Percentiles rank a stretch among this genome's conserved stretches.
Conservation (phyloP, 2,329 filamentous ascomycete genomes). For the Penicillium sp. region DNA sequence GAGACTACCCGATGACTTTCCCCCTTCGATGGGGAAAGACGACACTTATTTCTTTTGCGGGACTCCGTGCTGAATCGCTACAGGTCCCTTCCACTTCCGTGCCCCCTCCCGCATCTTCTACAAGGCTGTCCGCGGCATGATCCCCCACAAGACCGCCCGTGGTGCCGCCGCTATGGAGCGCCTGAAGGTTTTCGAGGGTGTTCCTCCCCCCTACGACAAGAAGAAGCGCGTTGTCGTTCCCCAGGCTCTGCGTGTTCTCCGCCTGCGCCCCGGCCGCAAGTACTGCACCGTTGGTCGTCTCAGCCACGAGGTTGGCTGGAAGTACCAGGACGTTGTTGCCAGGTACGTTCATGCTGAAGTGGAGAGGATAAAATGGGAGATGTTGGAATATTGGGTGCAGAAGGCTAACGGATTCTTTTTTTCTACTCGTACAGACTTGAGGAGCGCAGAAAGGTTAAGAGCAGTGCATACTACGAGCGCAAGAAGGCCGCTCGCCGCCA, state of each 20-base stretch:
- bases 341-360: conserved; percentile 80
- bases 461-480: conserved; percentile 97
- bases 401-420: too few species aligned
- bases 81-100: conserved; percentile 99
- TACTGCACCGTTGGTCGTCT: conserved; percentile 98
- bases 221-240: conserved; percentile 99
- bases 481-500: conserved; percentile 94
- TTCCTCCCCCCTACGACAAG: conserved; percentile 98
- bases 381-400: too few species aligned
- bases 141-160: conserved; percentile 98
- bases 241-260: conserved; percentile 90
- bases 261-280: conserved; percentile 98
- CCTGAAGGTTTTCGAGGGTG: conserved; percentile 99
- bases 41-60: too few species aligned
- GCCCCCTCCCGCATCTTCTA: conserved; percentile 99
- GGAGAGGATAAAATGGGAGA: too few species aligned
- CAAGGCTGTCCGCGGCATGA: conserved; percentile 99
- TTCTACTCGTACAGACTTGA: conserved; percentile 87
- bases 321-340: conserved; percentile 98
- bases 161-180: conserved; percentile 93
- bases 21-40: too few species aligned
- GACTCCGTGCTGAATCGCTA: too few species aligned
- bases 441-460: conserved; percentile 99
- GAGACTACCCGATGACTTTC: too few species aligned
- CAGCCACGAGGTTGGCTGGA: conserved; percentile 99